Conservation (phyloP, 2,329 filamentous ascomycete genomes). For the Diaporthe batatas region DNA sequence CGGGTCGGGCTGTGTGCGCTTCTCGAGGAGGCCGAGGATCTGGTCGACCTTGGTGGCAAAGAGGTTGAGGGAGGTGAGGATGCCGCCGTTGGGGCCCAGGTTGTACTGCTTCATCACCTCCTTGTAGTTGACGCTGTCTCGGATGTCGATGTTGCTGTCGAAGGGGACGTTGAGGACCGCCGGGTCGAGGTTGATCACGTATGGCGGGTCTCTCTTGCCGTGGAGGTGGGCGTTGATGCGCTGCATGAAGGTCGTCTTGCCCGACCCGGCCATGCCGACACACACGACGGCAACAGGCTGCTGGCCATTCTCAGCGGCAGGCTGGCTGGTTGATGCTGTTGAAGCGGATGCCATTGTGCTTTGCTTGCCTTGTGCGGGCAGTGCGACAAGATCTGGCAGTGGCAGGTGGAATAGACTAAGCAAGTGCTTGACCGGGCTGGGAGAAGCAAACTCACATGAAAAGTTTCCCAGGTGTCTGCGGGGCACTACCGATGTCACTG, state of each 20-base stretch:
- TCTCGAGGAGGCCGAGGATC: slow-evolving; percentile 89
- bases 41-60: slow-evolving; percentile 99
- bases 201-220: slow-evolving; percentile 82
- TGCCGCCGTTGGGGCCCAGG: slow-evolving; percentile 95
- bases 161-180: slow-evolving; percentile 95
- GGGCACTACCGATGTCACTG: slow-evolving; percentile 33
- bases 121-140: slow-evolving; percentile 98
- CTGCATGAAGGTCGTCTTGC: slow-evolving; percentile 99
- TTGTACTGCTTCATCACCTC: slow-evolving; percentile 99
- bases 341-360: slow-evolving; percentile 44
- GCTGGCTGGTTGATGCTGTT: slow-evolving; percentile 39
- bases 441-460: slow-evolving; percentile 35
- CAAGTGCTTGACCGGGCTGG: neutral
- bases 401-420: no score
- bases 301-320: slow-evolving; percentile 23
- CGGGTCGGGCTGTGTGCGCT: slow-evolving; percentile 78
- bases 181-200: slow-evolving; percentile 97
- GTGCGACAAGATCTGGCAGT: neutral
- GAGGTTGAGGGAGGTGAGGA: slow-evolving; percentile 93
- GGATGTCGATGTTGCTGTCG: slow-evolving; percentile 98
- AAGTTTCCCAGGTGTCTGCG: slow-evolving; percentile 34
- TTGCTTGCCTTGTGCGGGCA: neutral
- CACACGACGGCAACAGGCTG: slow-evolving; percentile 87
- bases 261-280: slow-evolving; percentile 96
- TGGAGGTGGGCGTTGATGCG: slow-evolving; percentile 95